Conservation (phyloP, 2,329 filamentous ascomycete genomes). For the Plenodomus tracheiphilus region DNA sequence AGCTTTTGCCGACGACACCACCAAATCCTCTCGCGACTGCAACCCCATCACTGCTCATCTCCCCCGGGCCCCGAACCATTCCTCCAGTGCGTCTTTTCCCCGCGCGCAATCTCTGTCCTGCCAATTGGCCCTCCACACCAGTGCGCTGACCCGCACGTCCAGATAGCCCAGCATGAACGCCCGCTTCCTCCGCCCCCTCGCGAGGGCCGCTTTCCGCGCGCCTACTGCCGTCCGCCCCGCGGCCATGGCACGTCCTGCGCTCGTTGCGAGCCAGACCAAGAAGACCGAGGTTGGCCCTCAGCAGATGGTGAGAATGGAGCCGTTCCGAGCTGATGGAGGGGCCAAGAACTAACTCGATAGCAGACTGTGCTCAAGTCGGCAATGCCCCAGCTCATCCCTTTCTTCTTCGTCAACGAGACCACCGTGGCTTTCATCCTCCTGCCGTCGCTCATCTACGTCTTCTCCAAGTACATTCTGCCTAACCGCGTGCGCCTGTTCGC, state of each 20-base stretch:
- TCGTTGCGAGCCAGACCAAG: slow-evolving; percentile 41
- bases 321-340: not conserved
- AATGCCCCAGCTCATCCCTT: slow-evolving; percentile 51
- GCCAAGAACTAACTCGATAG: slow-evolving; percentile 17
- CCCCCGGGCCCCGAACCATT: slow-evolving; percentile 30
- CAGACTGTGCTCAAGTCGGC: slow-evolving; percentile 47
- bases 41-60: slow-evolving; percentile 43
- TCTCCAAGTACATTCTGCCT: slow-evolving; percentile 50
- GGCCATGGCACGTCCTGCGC: slow-evolving; percentile 41
- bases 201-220: slow-evolving; percentile 46
- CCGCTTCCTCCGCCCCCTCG: slow-evolving; percentile 47
- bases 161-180: slow-evolving; percentile 47
- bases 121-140: slow-evolving; percentile 32
- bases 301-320: slow-evolving; percentile 35
- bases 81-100: slow-evolving; percentile 37
- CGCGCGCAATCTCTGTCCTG: slow-evolving; percentile 12
- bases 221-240: slow-evolving; percentile 40
- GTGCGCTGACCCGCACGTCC: slow-evolving; percentile 35
- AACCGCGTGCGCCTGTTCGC: slow-evolving; percentile 47
- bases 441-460: slow-evolving; percentile 49
- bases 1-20: slow-evolving; percentile 37
- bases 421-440: slow-evolving; percentile 47
- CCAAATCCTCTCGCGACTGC: slow-evolving; percentile 28
- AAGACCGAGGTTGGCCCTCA: slow-evolving; percentile 37
- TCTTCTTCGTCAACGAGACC: slow-evolving; percentile 52